Percentiles rank a stretch among this genome's conserved stretches.
These are phyloP conservation scores for Camellia sinensis DNA, from an alignment of 148 eudicot species.

Conservation along the genomic window DNA sequence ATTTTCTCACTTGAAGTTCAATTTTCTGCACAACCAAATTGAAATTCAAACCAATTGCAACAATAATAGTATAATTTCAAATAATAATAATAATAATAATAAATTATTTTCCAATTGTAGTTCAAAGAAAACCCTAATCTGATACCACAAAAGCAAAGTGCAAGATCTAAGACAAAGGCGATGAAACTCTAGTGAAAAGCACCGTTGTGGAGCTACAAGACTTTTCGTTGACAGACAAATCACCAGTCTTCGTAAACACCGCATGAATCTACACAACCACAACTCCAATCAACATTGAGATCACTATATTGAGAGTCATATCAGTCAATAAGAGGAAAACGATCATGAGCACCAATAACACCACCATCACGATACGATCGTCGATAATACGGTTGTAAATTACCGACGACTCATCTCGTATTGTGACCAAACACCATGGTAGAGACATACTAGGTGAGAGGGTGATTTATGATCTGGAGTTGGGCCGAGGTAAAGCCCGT, in stretches of 20 bases:
- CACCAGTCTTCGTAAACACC: constrained; percentile 51
- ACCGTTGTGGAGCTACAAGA: constrained; percentile 35
- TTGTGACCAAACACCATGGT: too few relatives aligned
- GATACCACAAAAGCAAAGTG: background rate
- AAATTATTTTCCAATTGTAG: background rate
- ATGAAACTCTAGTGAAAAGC: constrained; percentile 10
- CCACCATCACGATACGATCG: constrained; percentile 46
- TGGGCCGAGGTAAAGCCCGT: too few relatives aligned
- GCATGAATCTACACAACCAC: constrained; percentile 52
- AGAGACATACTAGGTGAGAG: too few relatives aligned
- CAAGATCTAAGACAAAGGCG: constrained; percentile 4
- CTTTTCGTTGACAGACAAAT: constrained; percentile 59
- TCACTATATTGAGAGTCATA: constrained; percentile 46
- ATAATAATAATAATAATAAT: background rate
- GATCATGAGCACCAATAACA: constrained; percentile 46
- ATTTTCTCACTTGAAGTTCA: background rate
- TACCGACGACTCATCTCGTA: constrained; percentile 62
- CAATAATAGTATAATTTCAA: background rate
- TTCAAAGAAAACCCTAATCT: background rate
- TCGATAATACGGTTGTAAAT: constrained; percentile 33
- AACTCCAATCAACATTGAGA: constrained; percentile 35
- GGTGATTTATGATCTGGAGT: too few relatives aligned
- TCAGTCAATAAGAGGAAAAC: constrained; percentile 45
- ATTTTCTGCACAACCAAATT: background rate
- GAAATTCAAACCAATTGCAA: background rate